Base-by-base conservation (phyloP, 345 rosid species). In the Dimocarpus longan region DNA sequence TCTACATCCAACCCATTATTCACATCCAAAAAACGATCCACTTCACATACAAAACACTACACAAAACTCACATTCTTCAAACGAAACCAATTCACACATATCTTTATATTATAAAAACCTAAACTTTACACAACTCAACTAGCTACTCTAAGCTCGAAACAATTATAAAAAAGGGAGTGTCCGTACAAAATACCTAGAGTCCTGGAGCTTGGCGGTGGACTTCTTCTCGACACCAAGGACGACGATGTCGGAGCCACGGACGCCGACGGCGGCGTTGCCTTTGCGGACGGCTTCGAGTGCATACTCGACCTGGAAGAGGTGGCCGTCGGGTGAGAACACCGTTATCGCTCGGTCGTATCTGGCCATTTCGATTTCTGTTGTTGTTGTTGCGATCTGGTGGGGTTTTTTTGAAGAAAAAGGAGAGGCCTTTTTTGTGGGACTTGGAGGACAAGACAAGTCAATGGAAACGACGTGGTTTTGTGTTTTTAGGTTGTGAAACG, bases 251-350 rank as follows among this genome's bases (percentile, higher is more conserved):
- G 86, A 71, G 60, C 99, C 99, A 12, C 99, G 97, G 68, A 91
- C 98, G 12, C 98, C 90, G 73, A 87, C 98, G 88, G 98, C 98
- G 79, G 99, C 99, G 89, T 93, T 95, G 5, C 99, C 98, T 72
- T 93, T 93, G 75, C 99, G 93, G 77, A 95, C 98, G 85, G 98
- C 98, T 88, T 93, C 99, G 21, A 95, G 96, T 10, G 99, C 99
- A 86, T 95, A 95, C 64, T 95, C 99, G 2, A 95, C 99, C 77
- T 92, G 98, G 86, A 95, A 95, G 26, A 95, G 86, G 64, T 91
- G 95, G 5, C 97, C 95, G 76, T 91, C 93, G 1, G 97, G 95
- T 3, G 97, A 92, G 82, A 95, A 95, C n/a, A 95, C 98, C 1
- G 98, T 95, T 43, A 95, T 95, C 56, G 99, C 97, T 62, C 98